A percentile compares a stretch with the other conserved stretches of the same genome.
phyloP scores from a whole-genome alignment of 169 alveolate species.

The Eimeria praecox region DNA sequence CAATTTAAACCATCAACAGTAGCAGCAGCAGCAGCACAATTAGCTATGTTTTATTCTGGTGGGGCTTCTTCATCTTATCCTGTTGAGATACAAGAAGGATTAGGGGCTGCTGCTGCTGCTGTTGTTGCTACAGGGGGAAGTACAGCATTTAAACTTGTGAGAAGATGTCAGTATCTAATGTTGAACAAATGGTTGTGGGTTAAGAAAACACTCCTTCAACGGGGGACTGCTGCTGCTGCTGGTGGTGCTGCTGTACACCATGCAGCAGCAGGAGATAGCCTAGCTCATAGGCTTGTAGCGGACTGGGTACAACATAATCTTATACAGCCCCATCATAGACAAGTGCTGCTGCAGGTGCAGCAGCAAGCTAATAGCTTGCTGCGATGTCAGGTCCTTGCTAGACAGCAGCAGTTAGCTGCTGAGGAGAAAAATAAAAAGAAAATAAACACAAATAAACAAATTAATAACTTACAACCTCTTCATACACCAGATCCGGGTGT shows the following conservation, averaged over 20 bases:
- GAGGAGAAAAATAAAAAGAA: neutral
- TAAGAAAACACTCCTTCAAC: constrained; percentile 3
- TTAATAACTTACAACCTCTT: no score
- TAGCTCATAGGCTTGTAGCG: constrained; percentile 60
- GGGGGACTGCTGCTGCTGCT: constrained; percentile 12
- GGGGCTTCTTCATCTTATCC: constrained; percentile 51
- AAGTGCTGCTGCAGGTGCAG: constrained; percentile 59
- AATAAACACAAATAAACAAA: no score
- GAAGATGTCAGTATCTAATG: constrained; percentile 70
- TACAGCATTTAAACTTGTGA: constrained; percentile 39
- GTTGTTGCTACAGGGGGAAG: constrained; percentile 71
- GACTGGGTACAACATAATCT: constrained; percentile 67
- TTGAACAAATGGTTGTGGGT: constrained; percentile 75
- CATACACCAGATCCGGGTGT: no score
- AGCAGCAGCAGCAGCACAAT: constrained; percentile 68
- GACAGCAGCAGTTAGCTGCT: constrained; percentile 20
- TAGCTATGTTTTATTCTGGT: constrained; percentile 55
- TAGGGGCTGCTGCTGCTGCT: constrained; percentile 34
- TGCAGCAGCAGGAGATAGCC: neutral
- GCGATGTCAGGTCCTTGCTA: constrained; percentile 50
- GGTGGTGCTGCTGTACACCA: no score
- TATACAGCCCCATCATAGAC: constrained; percentile 20
- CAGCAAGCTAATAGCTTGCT: constrained; percentile 47
- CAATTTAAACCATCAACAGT: constrained; percentile 64
- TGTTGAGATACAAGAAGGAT: constrained; percentile 42